Evolutionary conservation across 73 alveolate genomes (phyloP).

Genomic region (Stentor coeruleus): DNA sequence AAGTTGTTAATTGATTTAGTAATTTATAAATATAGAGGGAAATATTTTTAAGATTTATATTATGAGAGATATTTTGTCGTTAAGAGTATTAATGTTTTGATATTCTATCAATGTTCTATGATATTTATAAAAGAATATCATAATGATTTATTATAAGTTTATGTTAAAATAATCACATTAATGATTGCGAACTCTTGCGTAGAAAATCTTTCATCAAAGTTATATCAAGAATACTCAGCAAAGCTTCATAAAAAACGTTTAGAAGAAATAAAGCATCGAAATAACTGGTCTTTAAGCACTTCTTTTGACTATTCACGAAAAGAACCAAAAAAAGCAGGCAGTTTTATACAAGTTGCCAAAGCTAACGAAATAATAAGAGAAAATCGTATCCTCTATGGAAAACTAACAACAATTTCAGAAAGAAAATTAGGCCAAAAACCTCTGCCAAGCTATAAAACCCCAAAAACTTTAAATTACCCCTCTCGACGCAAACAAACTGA

Average conservation of each 20-base stretch:
- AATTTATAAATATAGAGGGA: no score
- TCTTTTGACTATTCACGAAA: not conserved
- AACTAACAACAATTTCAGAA: not conserved
- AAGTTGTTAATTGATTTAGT: no score
- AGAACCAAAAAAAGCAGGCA: not conserved
- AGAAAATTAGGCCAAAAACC: not conserved
- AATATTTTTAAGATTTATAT: no score
- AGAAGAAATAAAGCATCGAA: not conserved
- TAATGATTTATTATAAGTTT: no score
- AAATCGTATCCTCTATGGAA: not conserved
- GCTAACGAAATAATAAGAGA: not conserved
- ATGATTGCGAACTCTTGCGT: not conserved
- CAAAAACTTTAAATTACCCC: not conserved
- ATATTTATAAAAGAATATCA: no score
- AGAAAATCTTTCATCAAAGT: not conserved
- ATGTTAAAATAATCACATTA: no score
- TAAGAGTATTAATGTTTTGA: no score
- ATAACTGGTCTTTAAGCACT: not conserved
- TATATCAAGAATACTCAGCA: not conserved
- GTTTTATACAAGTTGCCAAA: not conserved
- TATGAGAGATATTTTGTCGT: no score
- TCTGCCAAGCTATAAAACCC: not conserved
- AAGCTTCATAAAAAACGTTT: not conserved
- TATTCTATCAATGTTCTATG: no score
- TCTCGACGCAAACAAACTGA: not conserved